phyloP scores from a whole-genome alignment of 106 monocot species.

The Dendrobium huoshanense region DNA sequence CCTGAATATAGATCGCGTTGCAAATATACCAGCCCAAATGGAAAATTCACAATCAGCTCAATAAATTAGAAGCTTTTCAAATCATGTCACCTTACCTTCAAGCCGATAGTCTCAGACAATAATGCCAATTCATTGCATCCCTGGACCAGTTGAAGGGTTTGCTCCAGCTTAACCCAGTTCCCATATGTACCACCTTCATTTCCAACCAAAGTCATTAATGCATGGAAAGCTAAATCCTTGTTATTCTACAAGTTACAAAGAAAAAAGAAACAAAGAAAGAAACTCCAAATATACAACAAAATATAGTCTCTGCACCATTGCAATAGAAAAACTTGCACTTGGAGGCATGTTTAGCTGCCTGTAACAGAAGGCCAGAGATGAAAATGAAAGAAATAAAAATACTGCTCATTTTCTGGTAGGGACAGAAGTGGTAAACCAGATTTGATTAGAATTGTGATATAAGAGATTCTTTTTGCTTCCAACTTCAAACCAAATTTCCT shows the following conservation, averaged over 20 bases:
- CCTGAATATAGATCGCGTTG: background rate
- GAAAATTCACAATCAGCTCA: background rate
- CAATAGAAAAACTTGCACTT: background rate
- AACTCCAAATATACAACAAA: background rate
- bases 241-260: background rate
- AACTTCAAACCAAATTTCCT: background rate
- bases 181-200: conserved; percentile 77
- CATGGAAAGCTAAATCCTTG: background rate
- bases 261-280: too few species aligned
- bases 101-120: conserved; percentile 77
- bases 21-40: background rate
- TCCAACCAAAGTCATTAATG: background rate
- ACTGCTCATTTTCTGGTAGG: background rate
- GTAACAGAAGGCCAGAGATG: background rate
- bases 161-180: conserved; percentile 60
- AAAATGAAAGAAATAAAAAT: background rate
- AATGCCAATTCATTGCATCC: conserved; percentile 74
- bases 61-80: background rate
- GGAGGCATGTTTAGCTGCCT: background rate
- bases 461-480: background rate
- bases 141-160: conserved; percentile 44
- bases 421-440: background rate
- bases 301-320: background rate
- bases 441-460: background rate
- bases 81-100: conserved; percentile 54